Conservation (phyloP, 2,329 filamentous ascomycete genomes). For the Scortechinia acanthostroma region DNA sequence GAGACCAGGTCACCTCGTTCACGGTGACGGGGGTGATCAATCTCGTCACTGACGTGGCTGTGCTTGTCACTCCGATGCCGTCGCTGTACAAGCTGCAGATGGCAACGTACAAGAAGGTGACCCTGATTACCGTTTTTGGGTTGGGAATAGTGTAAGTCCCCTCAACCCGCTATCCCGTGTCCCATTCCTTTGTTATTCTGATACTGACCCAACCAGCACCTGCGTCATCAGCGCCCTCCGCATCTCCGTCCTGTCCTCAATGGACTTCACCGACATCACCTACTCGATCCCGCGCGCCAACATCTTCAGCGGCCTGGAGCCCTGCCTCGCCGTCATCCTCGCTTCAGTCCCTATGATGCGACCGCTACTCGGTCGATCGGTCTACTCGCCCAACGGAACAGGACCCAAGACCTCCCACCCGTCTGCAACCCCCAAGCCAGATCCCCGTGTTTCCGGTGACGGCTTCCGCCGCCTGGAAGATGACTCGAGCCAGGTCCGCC, state of each 20-base stretch:
- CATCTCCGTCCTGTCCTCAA: conserved; percentile 17
- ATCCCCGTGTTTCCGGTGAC: too few species aligned
- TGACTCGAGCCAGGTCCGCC: too few species aligned
- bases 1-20: conserved; percentile 11
- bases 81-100: conserved; percentile 12
- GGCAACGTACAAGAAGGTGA: conserved; percentile 12
- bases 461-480: too few species aligned
- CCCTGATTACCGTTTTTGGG: conserved; percentile 11
- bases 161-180: neutral
- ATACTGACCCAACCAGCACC: conserved; percentile 11
- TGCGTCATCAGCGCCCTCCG: conserved; percentile 24
- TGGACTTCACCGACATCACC: conserved; percentile 23
- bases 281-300: conserved; percentile 19
- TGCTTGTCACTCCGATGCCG: conserved; percentile 12
- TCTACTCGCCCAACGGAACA: too few species aligned
- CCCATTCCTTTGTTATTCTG: neutral
- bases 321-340: conserved; percentile 24
- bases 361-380: conserved; percentile 26
- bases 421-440: too few species aligned
- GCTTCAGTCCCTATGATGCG: conserved; percentile 30
- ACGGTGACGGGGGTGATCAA: conserved; percentile 12
- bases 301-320: conserved; percentile 26
- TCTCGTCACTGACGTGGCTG: conserved; percentile 12
- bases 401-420: too few species aligned
- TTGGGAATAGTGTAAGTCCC: conserved; percentile 12